Evolutionary conservation across 805 yeast genomes (phyloP), one percentile per base, ranked within the genome.

Genomic region (Candida cerambycidarum): DNA sequence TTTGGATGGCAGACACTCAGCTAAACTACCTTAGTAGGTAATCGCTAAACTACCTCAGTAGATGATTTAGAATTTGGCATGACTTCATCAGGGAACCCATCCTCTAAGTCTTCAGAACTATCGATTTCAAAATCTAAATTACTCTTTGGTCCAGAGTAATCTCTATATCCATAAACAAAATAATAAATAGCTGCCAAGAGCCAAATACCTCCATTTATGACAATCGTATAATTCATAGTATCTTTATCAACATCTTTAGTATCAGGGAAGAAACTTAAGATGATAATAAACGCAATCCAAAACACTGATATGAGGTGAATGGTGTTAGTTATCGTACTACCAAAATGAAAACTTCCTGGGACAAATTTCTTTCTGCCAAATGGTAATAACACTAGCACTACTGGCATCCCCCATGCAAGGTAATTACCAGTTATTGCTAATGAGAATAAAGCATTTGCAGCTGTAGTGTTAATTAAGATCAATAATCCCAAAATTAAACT

Each of bases 271-370:
- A 79, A 79, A 29, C 75, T 67, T 61, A 83, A 60, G 16, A 79
- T 62, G 25, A 83, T 77, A 44, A 76, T 73, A 51, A 73, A 84
- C 0, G 55, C 47, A 39, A 78, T 73, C 71, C 80, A 85, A 5
- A 63, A 38, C 9, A 61, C 56, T 0, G 85, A 70, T 15, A 70
- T 54, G 58, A 73, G 55, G 39, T 78, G 76, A 29, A 80, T 59
- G 8, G 60, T 53, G 15, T 69, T 71, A 9, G 80, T 73, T 57
- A 67, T 53, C 19, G 58, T 39, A 11, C 66, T 63, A 24, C 92
- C 92, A 32, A 82, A 57, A 56, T 78, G 75, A 56, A 84, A 84
- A 4, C 80, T 79, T 4, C 92, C 93, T 2, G 88, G 88, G 11
- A 56, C 66, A 52, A 82, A 81, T 35, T 76, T 64, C 10, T 64